Evolutionary conservation across 495 filamentous ascomycete species (phyloP).

Genomic region (Ascobolus immersus): DNA sequence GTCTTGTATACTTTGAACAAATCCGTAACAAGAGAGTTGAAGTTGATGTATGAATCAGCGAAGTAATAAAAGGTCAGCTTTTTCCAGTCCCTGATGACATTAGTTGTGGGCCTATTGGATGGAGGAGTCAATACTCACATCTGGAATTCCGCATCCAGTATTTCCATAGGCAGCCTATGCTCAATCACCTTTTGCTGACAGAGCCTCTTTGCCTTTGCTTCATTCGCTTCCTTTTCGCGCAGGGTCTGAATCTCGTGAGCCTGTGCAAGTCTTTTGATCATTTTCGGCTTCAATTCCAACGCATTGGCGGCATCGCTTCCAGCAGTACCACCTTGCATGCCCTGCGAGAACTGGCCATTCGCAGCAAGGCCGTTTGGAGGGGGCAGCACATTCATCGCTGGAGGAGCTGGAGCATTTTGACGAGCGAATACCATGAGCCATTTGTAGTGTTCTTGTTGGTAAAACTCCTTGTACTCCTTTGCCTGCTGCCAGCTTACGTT

Average conservation of each 20-base stretch:
- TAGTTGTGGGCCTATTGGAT: background rate
- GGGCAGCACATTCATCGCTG: conserved; percentile 27
- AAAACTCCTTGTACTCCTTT: conserved; percentile 65
- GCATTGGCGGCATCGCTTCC: conserved; percentile 48
- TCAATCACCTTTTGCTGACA: conserved; percentile 90
- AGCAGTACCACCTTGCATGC: conserved; percentile 36
- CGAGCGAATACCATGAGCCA: conserved; percentile 96
- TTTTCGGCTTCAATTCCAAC: conserved; percentile 67
- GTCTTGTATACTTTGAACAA: conserved; percentile 98
- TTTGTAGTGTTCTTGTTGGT: conserved; percentile 76
- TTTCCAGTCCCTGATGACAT: conserved; percentile 64
- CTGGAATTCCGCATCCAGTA: conserved; percentile 96
- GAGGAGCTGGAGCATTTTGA: conserved; percentile 34
- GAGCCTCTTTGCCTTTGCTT: conserved; percentile 88
- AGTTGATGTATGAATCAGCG: conserved; percentile 93
- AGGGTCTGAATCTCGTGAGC: conserved; percentile 66
- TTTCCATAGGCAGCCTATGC: conserved; percentile 90
- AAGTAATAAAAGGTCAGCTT: conserved; percentile 98
- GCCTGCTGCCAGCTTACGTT: conserved; percentile 65
- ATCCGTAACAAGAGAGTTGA: conserved; percentile 89
- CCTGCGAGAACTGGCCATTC: conserved; percentile 33
- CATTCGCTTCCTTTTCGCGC: conserved; percentile 85
- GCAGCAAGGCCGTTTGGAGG: conserved; percentile 20
- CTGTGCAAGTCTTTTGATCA: conserved; percentile 84
- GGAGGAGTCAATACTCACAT: conserved; percentile 36